Conservation (phyloP, 257 asterid species). For the Rehmannia glutinosa region DNA sequence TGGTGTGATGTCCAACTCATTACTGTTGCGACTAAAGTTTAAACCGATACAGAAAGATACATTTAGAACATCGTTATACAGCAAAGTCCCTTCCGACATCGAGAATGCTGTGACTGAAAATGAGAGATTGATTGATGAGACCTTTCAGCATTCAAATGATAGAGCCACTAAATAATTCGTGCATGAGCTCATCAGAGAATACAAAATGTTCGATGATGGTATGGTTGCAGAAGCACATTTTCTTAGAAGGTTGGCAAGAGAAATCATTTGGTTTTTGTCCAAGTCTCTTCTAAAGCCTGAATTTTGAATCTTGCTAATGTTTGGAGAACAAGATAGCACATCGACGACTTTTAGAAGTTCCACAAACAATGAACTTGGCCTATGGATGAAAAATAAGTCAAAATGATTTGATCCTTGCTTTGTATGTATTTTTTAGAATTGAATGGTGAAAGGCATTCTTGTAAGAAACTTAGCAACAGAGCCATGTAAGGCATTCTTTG, state of each 20-base stretch:
- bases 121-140: slow-evolving; percentile 44
- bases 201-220: no score
- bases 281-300: background rate
- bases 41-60: slow-evolving; percentile 34
- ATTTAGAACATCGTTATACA: slow-evolving; percentile 28
- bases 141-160: background rate
- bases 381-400: background rate
- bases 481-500: no score
- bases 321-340: background rate
- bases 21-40: slow-evolving; percentile 68
- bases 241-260: background rate
- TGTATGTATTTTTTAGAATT: background rate
- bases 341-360: background rate
- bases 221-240: background rate
- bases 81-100: slow-evolving; percentile 34
- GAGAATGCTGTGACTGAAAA: slow-evolving; percentile 27
- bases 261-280: background rate
- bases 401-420: background rate
- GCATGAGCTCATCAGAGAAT: background rate
- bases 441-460: no score
- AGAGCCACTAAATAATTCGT: background rate
- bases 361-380: background rate
- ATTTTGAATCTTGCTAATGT: background rate
- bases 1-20: slow-evolving; percentile 91
- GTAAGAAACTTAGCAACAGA: no score